These are phyloP conservation scores for Penicillium cosmopolitanum DNA, from an alignment of 495 filamentous ascomycete species.

Conservation along the genomic window DNA sequence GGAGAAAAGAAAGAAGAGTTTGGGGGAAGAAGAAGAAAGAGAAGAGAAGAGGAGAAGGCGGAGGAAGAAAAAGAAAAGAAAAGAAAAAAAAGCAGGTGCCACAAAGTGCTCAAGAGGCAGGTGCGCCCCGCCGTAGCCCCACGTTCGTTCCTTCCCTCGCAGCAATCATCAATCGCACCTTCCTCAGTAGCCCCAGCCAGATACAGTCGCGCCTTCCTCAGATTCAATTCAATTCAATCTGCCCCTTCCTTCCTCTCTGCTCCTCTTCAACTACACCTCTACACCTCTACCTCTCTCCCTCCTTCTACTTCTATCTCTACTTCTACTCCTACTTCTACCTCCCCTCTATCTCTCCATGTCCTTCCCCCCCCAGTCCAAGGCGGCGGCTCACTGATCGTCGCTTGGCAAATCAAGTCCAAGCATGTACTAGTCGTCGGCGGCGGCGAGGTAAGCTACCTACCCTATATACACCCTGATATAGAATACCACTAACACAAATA, in stretches of 20 bases:
- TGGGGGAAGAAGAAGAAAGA: conserved; percentile 19
- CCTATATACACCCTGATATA: neutral
- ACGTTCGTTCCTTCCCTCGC: conserved; percentile 17
- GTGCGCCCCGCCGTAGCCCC: conserved; percentile 27
- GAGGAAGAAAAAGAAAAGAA: conserved; percentile 27
- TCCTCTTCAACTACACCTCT: neutral
- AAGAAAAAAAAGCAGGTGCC: conserved; percentile 12
- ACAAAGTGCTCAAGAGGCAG: conserved; percentile 18
- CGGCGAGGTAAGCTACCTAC: conserved; percentile 69
- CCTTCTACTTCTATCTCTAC: neutral
- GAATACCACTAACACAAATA: neutral
- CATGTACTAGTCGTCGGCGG: conserved; percentile 86
- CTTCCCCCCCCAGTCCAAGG: conserved; percentile 82
- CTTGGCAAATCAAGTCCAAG: conserved; percentile 90
- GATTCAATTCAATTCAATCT: neutral
- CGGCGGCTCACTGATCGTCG: conserved; percentile 89
- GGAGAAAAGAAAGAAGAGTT: conserved; percentile 16
- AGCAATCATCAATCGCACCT: neutral
- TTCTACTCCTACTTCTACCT: neutral
- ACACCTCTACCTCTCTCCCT: neutral
- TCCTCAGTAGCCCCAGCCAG: conserved; percentile 2
- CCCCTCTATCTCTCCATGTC: conserved; percentile 38
- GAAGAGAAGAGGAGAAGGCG: conserved; percentile 14
- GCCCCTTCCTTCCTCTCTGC: neutral
- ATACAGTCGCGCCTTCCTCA: conserved; percentile 2